Evolutionary conservation across 257 asterid genomes (phyloP).

Genomic region (Nicotiana sylvestris): DNA sequence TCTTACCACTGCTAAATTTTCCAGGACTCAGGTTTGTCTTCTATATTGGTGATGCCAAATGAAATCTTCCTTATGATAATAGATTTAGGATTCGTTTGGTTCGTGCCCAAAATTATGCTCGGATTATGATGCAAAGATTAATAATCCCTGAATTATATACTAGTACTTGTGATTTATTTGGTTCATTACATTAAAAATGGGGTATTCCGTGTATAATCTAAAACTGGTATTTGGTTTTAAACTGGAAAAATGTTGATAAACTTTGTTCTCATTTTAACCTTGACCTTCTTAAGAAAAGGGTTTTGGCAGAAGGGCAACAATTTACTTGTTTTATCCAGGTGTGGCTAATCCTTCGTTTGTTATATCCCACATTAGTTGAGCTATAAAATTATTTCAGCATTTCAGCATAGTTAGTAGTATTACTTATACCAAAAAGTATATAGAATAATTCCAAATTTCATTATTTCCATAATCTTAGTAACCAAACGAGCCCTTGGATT

Average conservation of each 20-base stretch:
- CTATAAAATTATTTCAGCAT: background rate
- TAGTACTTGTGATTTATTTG: background rate
- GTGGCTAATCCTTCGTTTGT: background rate
- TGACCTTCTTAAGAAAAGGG: background rate
- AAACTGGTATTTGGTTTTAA: background rate
- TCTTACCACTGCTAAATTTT: constrained; percentile 27
- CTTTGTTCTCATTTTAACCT: background rate
- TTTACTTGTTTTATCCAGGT: background rate
- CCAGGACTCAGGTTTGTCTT: constrained; percentile 23
- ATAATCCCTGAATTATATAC: background rate
- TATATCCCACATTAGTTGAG: background rate
- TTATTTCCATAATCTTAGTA: background rate
- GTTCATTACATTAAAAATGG: background rate
- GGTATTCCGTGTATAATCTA: background rate
- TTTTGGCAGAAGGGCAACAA: background rate
- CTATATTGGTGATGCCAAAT: background rate
- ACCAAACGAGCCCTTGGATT: background rate
- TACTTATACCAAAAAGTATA: background rate
- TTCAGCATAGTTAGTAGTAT: background rate
- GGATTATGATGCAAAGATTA: background rate
- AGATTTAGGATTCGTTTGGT: background rate
- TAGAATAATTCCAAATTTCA: background rate
- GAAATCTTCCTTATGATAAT: background rate
- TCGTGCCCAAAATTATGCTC: background rate
- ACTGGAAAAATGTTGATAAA: background rate